Conservation (phyloP, 2,329 filamentous ascomycete genomes). For the Paraconiothyrium brasiliense region DNA sequence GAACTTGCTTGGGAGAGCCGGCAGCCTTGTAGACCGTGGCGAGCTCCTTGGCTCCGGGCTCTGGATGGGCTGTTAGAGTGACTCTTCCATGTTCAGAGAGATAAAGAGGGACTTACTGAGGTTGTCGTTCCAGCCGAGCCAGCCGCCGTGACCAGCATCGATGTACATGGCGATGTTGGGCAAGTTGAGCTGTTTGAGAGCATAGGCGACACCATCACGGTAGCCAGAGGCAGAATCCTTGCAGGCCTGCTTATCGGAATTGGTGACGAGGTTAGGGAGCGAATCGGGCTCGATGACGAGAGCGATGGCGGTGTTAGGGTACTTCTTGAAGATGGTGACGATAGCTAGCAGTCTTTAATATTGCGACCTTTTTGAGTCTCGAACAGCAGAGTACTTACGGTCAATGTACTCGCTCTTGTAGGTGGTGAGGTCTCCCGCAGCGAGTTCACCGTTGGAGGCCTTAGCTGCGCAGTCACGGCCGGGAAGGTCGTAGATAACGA, state of each 20-base stretch:
- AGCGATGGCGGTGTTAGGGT: constrained; percentile 56
- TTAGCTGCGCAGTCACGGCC: constrained; percentile 72
- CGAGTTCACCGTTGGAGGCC: constrained; percentile 72
- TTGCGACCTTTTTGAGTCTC: not conserved
- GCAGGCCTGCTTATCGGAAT: constrained; percentile 64
- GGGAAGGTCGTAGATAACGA: constrained; percentile 72
- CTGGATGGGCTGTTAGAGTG: constrained; percentile 28
- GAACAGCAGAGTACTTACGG: constrained; percentile 38
- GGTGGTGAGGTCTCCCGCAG: constrained; percentile 59
- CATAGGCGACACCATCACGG: constrained; percentile 67
- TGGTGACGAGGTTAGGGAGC: constrained; percentile 71
- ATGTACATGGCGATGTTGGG: constrained; percentile 72
- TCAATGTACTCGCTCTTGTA: constrained; percentile 66
- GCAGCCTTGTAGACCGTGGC: constrained; percentile 59
- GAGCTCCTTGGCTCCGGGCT: constrained; percentile 62
- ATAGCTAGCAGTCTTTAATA: constrained; percentile 51
- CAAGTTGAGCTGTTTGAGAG: constrained; percentile 66
- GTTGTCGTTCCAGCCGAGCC: constrained; percentile 73
- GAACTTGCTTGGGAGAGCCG: constrained; percentile 58
- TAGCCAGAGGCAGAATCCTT: constrained; percentile 66
- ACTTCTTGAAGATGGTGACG: constrained; percentile 62
- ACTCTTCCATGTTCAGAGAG: not conserved
- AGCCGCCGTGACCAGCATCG: constrained; percentile 72
- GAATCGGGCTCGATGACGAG: constrained; percentile 68
- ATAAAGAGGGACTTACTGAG: constrained; percentile 45